Evolutionary conservation across 768 basidiomycete species (phyloP).

Genomic region (Chalciporus pseudorubinellus): DNA sequence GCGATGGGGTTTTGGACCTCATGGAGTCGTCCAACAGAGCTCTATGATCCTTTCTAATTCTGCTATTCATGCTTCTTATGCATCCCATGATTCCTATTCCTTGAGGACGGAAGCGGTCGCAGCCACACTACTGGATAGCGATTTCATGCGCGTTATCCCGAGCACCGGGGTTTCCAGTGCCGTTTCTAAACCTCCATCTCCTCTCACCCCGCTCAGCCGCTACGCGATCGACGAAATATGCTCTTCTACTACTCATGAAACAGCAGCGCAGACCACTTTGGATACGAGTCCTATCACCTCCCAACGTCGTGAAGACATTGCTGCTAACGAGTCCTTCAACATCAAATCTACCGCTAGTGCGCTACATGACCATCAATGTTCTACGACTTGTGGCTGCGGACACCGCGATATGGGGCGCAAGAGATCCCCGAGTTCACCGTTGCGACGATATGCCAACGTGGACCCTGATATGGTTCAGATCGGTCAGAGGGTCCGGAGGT

Average conservation of each 20-base stretch:
- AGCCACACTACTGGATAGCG: constrained; percentile 11
- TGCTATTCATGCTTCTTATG: not conserved
- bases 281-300: not conserved
- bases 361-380: not conserved
- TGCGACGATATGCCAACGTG: not conserved
- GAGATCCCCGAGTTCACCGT: not conserved
- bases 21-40: constrained; percentile 15
- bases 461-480: not conserved
- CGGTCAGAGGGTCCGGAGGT: not conserved
- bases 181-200: constrained; percentile 1
- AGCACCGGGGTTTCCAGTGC: not conserved
- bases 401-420: not conserved
- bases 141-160: constrained; percentile 20
- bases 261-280: not conserved
- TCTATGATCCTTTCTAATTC: constrained; percentile 14
- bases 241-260: constrained; percentile 1
- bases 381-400: not conserved
- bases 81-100: too few species aligned
- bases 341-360: not conserved
- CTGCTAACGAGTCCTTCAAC: not conserved
- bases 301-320: not conserved
- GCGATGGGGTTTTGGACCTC: constrained; percentile 20
- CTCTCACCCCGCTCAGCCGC: constrained; percentile 20
- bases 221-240: constrained; percentile 15
- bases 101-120: not conserved